Evolutionary conservation across 495 filamentous ascomycete species (phyloP).

Genomic region (Baudoinia panamericana): DNA sequence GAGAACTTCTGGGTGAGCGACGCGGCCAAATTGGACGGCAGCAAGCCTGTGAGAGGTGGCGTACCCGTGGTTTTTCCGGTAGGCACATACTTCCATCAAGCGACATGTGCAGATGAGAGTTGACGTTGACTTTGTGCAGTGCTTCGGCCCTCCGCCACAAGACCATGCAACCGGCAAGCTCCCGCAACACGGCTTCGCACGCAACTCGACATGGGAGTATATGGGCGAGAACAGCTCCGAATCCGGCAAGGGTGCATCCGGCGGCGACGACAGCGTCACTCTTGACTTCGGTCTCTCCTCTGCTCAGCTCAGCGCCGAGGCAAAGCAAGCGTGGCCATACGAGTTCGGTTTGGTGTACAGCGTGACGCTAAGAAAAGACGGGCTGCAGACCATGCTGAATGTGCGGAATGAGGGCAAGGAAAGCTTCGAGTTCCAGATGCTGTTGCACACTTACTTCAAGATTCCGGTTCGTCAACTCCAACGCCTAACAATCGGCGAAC

Average conservation of each 20-base stretch:
- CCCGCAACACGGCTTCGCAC: conserved; percentile 93
- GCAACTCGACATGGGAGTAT: conserved; percentile 66
- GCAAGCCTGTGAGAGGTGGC: conserved; percentile 57
- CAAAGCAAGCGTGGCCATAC: conserved; percentile 59
- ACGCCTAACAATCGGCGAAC: neutral
- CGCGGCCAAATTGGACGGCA: conserved; percentile 54
- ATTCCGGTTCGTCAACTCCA: conserved; percentile 50
- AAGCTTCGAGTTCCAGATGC: conserved; percentile 78
- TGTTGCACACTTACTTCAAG: conserved; percentile 82
- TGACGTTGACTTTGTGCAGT: conserved; percentile 38
- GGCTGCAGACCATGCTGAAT: conserved; percentile 68
- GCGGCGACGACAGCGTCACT: conserved; percentile 57
- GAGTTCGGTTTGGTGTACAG: conserved; percentile 85
- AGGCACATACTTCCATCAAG: conserved; percentile 26
- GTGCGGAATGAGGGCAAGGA: conserved; percentile 71
- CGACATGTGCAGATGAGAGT: neutral
- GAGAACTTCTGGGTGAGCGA: conserved; percentile 86
- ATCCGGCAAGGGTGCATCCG: conserved; percentile 27
- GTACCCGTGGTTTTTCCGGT: conserved; percentile 95
- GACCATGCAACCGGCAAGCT: conserved; percentile 59
- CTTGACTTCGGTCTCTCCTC: conserved; percentile 86
- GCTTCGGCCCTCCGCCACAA: conserved; percentile 72
- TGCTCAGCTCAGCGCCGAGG: conserved; percentile 49
- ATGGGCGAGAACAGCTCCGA: conserved; percentile 57
- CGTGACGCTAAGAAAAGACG: conserved; percentile 63